A percentile compares a stretch with the other conserved stretches of the same genome.
Conservation (phyloP, 805 yeast genomes). For the Wickerhamomyces xylosicus region DNA sequence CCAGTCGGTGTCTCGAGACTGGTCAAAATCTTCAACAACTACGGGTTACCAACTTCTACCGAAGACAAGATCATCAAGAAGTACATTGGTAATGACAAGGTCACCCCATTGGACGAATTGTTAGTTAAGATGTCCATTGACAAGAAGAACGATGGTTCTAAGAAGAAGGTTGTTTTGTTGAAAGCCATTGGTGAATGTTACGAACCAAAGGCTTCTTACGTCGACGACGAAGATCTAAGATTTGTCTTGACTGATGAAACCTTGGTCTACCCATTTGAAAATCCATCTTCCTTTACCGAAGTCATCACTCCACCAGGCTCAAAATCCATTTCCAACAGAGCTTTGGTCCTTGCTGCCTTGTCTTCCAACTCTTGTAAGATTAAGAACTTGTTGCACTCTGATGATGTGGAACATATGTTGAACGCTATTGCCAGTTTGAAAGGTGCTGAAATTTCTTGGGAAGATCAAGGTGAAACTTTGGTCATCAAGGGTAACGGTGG, state of each 20-base stretch:
- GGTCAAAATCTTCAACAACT: constrained; percentile 71
- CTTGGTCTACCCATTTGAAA: constrained; percentile 47
- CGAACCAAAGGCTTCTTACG: constrained; percentile 80
- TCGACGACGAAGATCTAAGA: constrained; percentile 69
- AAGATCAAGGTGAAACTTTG: constrained; percentile 84
- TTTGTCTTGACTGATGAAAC: constrained; percentile 79
- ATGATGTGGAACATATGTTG: constrained; percentile 92
- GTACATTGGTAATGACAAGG: constrained; percentile 50
- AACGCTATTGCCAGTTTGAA: constrained; percentile 69
- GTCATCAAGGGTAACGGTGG: constrained; percentile 85
- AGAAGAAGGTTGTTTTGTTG: constrained; percentile 77
- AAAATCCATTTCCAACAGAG: constrained; percentile 93
- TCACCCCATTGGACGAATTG: constrained; percentile 67
- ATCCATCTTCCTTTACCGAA: constrained; percentile 18
- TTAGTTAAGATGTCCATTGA: constrained; percentile 88
- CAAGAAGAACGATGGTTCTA: constrained; percentile 90
- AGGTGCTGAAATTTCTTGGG: constrained; percentile 77
- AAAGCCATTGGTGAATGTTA: constrained; percentile 82
- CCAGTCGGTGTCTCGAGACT: constrained; percentile 93
- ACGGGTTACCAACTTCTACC: constrained; percentile 74
- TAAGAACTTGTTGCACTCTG: constrained; percentile 85
- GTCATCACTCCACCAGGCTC: constrained; percentile 88
- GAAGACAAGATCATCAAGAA: constrained; percentile 64
- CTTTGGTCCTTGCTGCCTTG: constrained; percentile 83
- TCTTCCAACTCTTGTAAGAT: constrained; percentile 79